phyloP scores from a whole-genome alignment of 164 flowering plant genomes.

The Magnolia sinica region DNA sequence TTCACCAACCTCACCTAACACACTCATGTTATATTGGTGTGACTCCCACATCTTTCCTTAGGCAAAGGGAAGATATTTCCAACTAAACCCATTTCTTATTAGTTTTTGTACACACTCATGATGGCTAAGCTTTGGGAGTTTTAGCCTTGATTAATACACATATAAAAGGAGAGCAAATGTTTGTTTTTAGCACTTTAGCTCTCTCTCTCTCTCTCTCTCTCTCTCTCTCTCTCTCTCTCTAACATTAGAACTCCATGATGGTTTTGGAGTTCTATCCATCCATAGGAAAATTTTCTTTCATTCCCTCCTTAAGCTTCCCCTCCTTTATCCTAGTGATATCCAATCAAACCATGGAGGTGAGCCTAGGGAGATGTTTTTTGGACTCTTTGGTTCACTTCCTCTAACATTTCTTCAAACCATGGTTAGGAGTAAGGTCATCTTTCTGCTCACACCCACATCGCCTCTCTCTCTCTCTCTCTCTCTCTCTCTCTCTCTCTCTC shows the following conservation, averaged over 20 bases:
- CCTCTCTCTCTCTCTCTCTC: not conserved
- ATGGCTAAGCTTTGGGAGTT: constrained; percentile 16
- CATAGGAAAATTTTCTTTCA: not conserved
- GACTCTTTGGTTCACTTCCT: constrained; percentile 10
- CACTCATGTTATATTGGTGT: not conserved
- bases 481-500: not conserved
- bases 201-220: not conserved
- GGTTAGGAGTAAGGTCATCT: constrained; percentile 9
- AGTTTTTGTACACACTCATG: constrained; percentile 1
- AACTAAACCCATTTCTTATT: not conserved
- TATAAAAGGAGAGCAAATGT: constrained; percentile 2
- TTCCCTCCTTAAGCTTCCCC: not conserved
- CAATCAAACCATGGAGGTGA: constrained; percentile 3
- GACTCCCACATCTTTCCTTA: constrained; percentile 7
- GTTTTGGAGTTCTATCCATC: constrained; percentile 11
- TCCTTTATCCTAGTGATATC: not conserved
- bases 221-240: not conserved
- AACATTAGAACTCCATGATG: constrained; percentile 14
- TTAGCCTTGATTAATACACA: constrained; percentile 11
- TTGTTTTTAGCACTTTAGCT: constrained; percentile 22
- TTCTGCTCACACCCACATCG: constrained; percentile 1
- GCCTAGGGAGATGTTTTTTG: constrained; percentile 17
- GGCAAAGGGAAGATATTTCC: constrained; percentile 14
- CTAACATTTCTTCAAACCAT: constrained; percentile 8
- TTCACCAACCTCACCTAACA: not conserved